These are phyloP conservation scores for Lactarius quietus DNA, from an alignment of 768 basidiomycete species.

Conservation along the genomic window DNA sequence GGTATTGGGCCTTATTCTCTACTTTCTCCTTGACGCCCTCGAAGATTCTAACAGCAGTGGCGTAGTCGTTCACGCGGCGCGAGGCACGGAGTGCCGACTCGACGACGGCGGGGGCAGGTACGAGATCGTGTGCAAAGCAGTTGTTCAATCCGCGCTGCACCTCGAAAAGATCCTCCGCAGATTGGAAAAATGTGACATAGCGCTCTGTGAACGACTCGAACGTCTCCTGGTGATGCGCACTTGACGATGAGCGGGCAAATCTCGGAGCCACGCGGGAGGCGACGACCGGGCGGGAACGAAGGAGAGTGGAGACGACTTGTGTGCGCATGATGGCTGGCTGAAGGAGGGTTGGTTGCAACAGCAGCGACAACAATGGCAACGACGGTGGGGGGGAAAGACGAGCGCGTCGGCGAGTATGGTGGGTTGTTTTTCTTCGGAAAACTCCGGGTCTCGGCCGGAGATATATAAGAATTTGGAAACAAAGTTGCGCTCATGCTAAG, in stretches of 20 bases:
- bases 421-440: conserved; percentile 19
- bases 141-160: conserved; percentile 99
- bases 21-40: conserved; percentile 98
- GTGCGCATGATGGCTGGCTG: conserved; percentile 49
- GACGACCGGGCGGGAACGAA: conserved; percentile 57
- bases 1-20: conserved; percentile 94
- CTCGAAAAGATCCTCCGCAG: conserved; percentile 95
- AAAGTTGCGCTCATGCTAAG: not conserved
- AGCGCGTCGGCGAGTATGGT: conserved; percentile 15
- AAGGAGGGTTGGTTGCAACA: conserved; percentile 10
- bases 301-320: conserved; percentile 56
- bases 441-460: conserved; percentile 14
- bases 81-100: conserved; percentile 87
- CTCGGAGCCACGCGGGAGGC: conserved; percentile 40
- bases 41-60: conserved; percentile 93
- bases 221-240: conserved; percentile 79
- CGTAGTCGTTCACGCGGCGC: conserved; percentile 92
- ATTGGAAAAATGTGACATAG: conserved; percentile 91
- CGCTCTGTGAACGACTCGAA: conserved; percentile 94
- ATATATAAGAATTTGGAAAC: conserved; percentile 1
- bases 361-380: conserved; percentile 12
- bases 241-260: conserved; percentile 48
- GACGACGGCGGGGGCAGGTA: conserved; percentile 77
- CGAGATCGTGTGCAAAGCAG: conserved; percentile 98
- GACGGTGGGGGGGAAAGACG: not conserved